A percentile compares a stretch with the other conserved stretches of the same genome.
These are phyloP conservation scores for Neoboletus magnificus DNA, from an alignment of 768 basidiomycete genomes.

Conservation along the genomic window DNA sequence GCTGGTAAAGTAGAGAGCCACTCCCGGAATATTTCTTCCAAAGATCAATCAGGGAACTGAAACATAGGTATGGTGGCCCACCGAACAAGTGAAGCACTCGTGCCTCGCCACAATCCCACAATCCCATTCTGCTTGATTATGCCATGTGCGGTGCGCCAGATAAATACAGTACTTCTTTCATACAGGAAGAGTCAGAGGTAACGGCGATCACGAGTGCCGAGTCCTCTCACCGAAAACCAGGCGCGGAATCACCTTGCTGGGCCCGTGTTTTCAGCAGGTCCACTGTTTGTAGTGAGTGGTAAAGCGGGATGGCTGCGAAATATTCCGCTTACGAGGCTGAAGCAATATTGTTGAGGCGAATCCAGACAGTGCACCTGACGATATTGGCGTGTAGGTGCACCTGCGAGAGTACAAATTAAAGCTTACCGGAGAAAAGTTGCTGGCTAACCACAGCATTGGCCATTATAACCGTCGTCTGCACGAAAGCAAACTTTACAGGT, in stretches of 20 bases:
- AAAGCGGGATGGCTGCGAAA: background rate
- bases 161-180: constrained; percentile 36
- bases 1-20: constrained; percentile 87
- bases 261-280: constrained; percentile 91
- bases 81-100: constrained; percentile 75
- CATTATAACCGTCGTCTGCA: constrained; percentile 9
- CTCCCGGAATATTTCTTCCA: constrained; percentile 84
- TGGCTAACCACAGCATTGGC: constrained; percentile 25
- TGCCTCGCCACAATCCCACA: constrained; percentile 84
- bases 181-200: background rate
- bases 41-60: constrained; percentile 1
- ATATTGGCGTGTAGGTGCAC: background rate
- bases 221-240: constrained; percentile 36
- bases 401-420: background rate
- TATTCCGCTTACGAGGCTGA: constrained; percentile 61
- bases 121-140: constrained; percentile 65
- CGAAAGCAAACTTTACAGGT: background rate
- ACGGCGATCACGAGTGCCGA: background rate
- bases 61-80: constrained; percentile 21
- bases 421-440: constrained; percentile 30
- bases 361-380: constrained; percentile 71
- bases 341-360: constrained; percentile 70
- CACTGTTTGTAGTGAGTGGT: constrained; percentile 41
- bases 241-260: constrained; percentile 68
- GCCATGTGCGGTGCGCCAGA: constrained; percentile 50